phyloP scores from a whole-genome alignment of 2,329 filamentous ascomycete species.

The Nemania sp. region DNA sequence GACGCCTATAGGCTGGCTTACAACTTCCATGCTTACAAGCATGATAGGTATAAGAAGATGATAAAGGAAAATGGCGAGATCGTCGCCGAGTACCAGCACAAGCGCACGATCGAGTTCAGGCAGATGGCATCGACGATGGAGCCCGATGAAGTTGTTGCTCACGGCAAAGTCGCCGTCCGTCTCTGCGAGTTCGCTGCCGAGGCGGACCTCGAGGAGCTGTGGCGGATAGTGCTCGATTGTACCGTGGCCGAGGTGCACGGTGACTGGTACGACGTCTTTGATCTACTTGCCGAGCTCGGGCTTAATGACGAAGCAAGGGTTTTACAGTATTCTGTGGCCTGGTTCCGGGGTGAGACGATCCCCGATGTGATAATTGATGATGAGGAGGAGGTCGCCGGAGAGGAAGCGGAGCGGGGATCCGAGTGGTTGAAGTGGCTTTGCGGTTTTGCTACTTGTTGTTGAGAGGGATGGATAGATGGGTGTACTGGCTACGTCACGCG shows the following conservation, averaged over 20 bases:
- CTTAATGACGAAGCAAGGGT: constrained; percentile 24
- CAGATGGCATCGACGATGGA: constrained; percentile 30
- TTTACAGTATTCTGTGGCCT: constrained; percentile 14
- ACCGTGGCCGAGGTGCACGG: constrained; percentile 10
- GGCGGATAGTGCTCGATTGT: constrained; percentile 22
- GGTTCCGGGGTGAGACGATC: constrained; percentile 1
- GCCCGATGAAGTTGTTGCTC: constrained; percentile 28
- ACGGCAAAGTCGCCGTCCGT: constrained; percentile 11
- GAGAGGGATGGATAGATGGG: too few species aligned
- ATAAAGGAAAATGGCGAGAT: rapidly evolving
- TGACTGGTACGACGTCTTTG: constrained; percentile 33
- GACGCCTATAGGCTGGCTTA: constrained; percentile 9
- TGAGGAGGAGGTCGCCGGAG: not conserved
- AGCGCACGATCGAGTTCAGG: constrained; percentile 35
- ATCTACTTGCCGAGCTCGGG: constrained; percentile 28
- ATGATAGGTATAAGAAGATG: not conserved
- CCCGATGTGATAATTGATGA: not conserved
- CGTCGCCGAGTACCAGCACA: not conserved
- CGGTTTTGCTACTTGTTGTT: too few species aligned
- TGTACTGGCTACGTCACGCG: too few species aligned
- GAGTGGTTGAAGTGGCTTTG: not conserved
- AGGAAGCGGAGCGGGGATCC: not conserved
- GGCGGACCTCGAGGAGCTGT: constrained; percentile 6
- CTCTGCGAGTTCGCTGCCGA: constrained; percentile 22
- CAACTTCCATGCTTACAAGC: constrained; percentile 4